phyloP scores from a whole-genome alignment of 2,329 filamentous ascomycete species.

The Ophiostoma tasmaniense region DNA sequence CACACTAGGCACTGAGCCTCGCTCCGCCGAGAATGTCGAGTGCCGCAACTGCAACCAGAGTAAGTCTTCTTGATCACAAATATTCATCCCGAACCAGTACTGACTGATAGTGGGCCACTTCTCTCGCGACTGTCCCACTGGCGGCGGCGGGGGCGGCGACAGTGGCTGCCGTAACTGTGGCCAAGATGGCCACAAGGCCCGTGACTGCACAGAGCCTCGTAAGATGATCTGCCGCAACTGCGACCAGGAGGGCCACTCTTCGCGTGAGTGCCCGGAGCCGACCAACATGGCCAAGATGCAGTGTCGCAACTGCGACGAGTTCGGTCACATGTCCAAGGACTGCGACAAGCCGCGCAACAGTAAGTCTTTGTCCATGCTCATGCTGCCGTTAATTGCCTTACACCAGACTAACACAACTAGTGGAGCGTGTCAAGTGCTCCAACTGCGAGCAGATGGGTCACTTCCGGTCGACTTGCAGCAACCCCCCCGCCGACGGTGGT shows the following conservation, averaged over 20 bases:
- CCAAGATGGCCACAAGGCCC: constrained; percentile 50
- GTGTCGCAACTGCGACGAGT: constrained; percentile 53
- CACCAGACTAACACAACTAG: constrained; percentile 23
- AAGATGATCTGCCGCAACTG: constrained; percentile 51
- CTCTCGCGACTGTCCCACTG: constrained; percentile 55
- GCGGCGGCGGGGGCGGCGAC: constrained; percentile 45
- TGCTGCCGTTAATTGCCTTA: not conserved
- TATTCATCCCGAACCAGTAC: not conserved
- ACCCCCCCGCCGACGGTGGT: constrained; percentile 8
- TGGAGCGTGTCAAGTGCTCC: constrained; percentile 47
- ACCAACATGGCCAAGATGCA: constrained; percentile 39
- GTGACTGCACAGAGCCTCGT: constrained; percentile 49
- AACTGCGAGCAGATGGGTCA: constrained; percentile 47
- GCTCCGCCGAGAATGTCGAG: constrained; percentile 54
- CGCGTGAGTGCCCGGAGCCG: constrained; percentile 51
- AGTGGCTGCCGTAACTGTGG: constrained; percentile 55
- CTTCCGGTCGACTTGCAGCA: constrained; percentile 33
- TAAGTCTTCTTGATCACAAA: constrained; percentile 28
- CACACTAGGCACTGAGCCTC: constrained; percentile 39
- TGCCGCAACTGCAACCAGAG: constrained; percentile 58
- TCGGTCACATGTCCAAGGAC: constrained; percentile 39
- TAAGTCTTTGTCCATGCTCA: constrained; percentile 25
- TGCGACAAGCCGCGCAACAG: constrained; percentile 50
- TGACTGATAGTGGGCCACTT: constrained; percentile 48
- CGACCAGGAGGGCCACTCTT: constrained; percentile 48